Evolutionary conservation across 225 moss, liverwort and hornwort genomes (phyloP).

Genomic region (Physcomitrellopsis africana): DNA sequence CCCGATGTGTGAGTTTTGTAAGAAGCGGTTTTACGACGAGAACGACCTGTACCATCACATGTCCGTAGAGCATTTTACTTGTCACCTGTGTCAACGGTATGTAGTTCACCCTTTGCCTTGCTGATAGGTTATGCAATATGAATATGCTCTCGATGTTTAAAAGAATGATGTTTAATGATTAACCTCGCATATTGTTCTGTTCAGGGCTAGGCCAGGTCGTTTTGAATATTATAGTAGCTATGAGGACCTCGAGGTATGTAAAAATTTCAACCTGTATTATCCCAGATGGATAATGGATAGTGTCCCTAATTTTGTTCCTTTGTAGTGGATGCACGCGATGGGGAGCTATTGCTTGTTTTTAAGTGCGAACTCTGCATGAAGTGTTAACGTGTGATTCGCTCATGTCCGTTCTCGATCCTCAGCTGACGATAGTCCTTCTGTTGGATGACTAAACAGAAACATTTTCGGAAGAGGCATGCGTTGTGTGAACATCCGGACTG

Average conservation of each 20-base stretch:
- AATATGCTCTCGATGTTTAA: background rate
- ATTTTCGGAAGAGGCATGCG: slow-evolving; percentile 93
- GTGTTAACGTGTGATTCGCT: background rate
- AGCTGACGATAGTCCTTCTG: slow-evolving; percentile 26
- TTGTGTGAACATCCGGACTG: slow-evolving; percentile 96
- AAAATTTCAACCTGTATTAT: background rate
- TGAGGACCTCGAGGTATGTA: slow-evolving; percentile 82
- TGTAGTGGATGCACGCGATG: slow-evolving; percentile 8
- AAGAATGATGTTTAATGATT: background rate
- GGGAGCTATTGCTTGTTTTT: background rate
- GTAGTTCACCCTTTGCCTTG: slow-evolving; percentile 8
- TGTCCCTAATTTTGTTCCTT: background rate
- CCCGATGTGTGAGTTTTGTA: slow-evolving; percentile 94
- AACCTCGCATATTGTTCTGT: slow-evolving; percentile 35
- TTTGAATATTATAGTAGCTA: slow-evolving; percentile 97
- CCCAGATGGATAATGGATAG: background rate
- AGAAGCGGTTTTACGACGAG: slow-evolving; percentile 95
- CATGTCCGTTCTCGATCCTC: slow-evolving; percentile 14
- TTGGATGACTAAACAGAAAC: slow-evolving; percentile 65
- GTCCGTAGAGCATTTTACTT: slow-evolving; percentile 95
- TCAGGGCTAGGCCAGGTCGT: slow-evolving; percentile 88
- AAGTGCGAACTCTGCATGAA: background rate
- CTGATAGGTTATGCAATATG: background rate
- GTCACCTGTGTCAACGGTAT: slow-evolving; percentile 94
- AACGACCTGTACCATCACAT: slow-evolving; percentile 97